phyloP scores from a whole-genome alignment of 1,284 basidiomycete genomes.

The Puccinia triticina region DNA sequence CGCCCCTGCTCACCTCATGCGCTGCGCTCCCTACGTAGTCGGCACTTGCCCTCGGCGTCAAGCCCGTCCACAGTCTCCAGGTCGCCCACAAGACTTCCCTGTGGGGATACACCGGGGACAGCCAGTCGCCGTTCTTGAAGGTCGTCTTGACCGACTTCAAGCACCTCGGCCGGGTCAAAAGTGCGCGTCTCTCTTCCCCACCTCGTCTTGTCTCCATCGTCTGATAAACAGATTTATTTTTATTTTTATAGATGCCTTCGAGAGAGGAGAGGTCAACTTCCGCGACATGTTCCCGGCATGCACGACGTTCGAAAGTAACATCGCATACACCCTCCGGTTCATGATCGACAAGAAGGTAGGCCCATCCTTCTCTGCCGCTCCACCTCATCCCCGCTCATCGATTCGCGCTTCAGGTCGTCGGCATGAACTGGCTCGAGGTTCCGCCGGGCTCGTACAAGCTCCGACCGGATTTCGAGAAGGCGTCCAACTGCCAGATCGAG shows the following conservation, averaged over 20 bases:
- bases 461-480: slow-evolving; percentile 66
- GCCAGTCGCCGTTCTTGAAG: slow-evolving; percentile 77
- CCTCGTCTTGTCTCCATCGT: slow-evolving; percentile 51
- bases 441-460: slow-evolving; percentile 77
- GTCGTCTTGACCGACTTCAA: slow-evolving; percentile 74
- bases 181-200: slow-evolving; percentile 66
- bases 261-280: slow-evolving; percentile 77
- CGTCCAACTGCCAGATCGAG: slow-evolving; percentile 84
- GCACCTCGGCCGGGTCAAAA: slow-evolving; percentile 80
- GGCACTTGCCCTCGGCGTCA: slow-evolving; percentile 53
- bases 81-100: slow-evolving; percentile 72
- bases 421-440: slow-evolving; percentile 96
- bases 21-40: too few relatives aligned
- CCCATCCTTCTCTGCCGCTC: neutral
- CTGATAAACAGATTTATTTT: slow-evolving; percentile 30
- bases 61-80: slow-evolving; percentile 58
- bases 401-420: slow-evolving; percentile 70
- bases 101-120: slow-evolving; percentile 84
- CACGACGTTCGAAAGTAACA: slow-evolving; percentile 85
- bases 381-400: neutral
- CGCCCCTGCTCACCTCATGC: too few relatives aligned
- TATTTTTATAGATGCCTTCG: slow-evolving; percentile 84
- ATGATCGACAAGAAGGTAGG: slow-evolving; percentile 91
- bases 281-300: slow-evolving; percentile 67
- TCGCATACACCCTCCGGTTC: slow-evolving; percentile 82